Conservation (phyloP, 768 basidiomycete species). For the Trametes punicea region DNA sequence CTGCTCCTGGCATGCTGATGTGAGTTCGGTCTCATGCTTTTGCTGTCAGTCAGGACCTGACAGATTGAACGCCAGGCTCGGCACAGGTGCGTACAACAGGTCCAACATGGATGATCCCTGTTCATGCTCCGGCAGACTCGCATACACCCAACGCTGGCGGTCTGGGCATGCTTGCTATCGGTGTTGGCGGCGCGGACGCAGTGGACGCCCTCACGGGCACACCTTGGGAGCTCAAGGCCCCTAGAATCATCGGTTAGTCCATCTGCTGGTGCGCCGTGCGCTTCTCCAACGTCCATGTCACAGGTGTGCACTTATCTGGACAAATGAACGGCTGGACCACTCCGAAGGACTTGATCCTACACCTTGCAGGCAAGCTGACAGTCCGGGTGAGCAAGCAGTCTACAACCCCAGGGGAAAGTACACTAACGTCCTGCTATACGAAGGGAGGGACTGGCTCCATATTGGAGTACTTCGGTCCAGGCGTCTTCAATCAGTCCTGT, state of each 20-base stretch:
- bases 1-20: constrained; percentile 94
- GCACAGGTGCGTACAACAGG: constrained; percentile 55
- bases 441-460: constrained; percentile 96
- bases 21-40: constrained; percentile 33
- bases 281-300: background rate
- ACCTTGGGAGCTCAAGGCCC: constrained; percentile 96
- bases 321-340: constrained; percentile 88
- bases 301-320: constrained; percentile 87
- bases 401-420: background rate
- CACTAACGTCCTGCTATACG: background rate
- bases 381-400: constrained; percentile 62
- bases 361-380: constrained; percentile 91
- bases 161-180: constrained; percentile 93
- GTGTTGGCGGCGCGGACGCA: constrained; percentile 98
- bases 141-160: constrained; percentile 99
- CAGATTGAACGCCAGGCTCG: constrained; percentile 50
- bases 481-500: constrained; percentile 85
- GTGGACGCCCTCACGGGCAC: constrained; percentile 98
- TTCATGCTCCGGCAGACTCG: constrained; percentile 55
- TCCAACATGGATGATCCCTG: background rate
- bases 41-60: constrained; percentile 10
- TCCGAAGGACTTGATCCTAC: constrained; percentile 93
- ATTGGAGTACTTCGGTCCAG: constrained; percentile 95
- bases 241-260: constrained; percentile 68
- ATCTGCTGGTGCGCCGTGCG: background rate